Conservation (phyloP, 1,139 yeast genomes). For the Hemisphaericaspora subhashii region DNA sequence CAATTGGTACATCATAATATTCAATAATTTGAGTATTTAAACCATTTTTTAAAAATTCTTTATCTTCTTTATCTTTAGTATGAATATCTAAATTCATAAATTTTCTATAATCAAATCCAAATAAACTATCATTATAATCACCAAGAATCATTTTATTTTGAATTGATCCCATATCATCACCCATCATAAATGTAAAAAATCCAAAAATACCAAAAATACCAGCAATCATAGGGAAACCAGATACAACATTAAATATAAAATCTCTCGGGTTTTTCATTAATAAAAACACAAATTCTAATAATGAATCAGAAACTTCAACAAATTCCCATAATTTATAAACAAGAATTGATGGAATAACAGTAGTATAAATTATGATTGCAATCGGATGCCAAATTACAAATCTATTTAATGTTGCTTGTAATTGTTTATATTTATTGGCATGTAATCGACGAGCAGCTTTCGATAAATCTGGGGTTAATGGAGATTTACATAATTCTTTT, state of each 20-base stretch:
- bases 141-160: slow-evolving; percentile 38
- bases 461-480: slow-evolving; percentile 54
- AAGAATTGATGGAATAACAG: slow-evolving; percentile 15
- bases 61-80: slow-evolving; percentile 23
- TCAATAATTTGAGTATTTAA: slow-evolving; percentile 54
- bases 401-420: slow-evolving; percentile 52
- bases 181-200: slow-evolving; percentile 26
- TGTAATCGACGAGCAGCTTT: slow-evolving; percentile 63
- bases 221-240: slow-evolving; percentile 26
- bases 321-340: slow-evolving; percentile 36
- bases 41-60: slow-evolving; percentile 29
- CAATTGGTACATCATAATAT: slow-evolving; percentile 70
- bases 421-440: slow-evolving; percentile 61
- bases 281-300: slow-evolving; percentile 33
- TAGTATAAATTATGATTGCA: slow-evolving; percentile 30
- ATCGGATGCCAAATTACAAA: slow-evolving; percentile 50
- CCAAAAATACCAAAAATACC: slow-evolving; percentile 29
- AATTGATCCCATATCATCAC: slow-evolving; percentile 49
- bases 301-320: slow-evolving; percentile 33
- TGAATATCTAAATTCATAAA: slow-evolving; percentile 33
- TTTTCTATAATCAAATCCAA: slow-evolving; percentile 53
- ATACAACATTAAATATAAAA: slow-evolving; percentile 25
- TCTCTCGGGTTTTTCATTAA: slow-evolving; percentile 23
- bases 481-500: slow-evolving; percentile 33
- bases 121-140: slow-evolving; percentile 40